Percentiles rank a stretch among this genome's conserved stretches.
Conservation (phyloP, 1,284 basidiomycete genomes). For the Coniferiporia sulphurascens region DNA sequence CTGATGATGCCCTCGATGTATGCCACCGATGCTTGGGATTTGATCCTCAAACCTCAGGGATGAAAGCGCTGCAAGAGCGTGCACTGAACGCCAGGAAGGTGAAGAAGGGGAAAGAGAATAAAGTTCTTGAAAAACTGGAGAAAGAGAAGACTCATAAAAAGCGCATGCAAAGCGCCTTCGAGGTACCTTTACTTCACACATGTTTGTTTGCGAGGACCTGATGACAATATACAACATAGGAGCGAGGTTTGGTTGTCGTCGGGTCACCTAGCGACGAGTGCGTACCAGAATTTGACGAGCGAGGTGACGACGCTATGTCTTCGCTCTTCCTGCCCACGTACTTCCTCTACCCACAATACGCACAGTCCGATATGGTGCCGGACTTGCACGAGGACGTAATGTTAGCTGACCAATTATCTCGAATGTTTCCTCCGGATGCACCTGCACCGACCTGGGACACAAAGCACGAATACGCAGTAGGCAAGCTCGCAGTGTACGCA, state of each 20-base stretch:
- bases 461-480: conserved; percentile 65
- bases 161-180: conserved; percentile 51
- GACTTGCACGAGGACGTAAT: conserved; percentile 84
- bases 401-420: conserved; percentile 72
- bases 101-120: conserved; percentile 47
- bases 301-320: conserved; percentile 44
- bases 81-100: conserved; percentile 41
- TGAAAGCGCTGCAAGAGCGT: conserved; percentile 44
- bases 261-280: conserved; percentile 50
- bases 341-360: conserved; percentile 89
- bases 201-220: conserved; percentile 8
- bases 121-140: conserved; percentile 42
- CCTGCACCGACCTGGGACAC: conserved; percentile 74
- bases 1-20: conserved; percentile 78
- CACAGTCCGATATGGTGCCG: conserved; percentile 84
- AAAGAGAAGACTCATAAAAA: conserved; percentile 44
- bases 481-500: conserved; percentile 76
- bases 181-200: conserved; percentile 39
- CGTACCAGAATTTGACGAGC: conserved; percentile 56
- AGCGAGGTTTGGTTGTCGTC: conserved; percentile 56
- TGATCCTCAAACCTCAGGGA: conserved; percentile 50
- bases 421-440: conserved; percentile 75
- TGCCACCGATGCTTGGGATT: conserved; percentile 61
- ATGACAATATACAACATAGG: conserved; percentile 35
- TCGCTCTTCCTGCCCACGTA: conserved; percentile 84